A percentile compares a stretch with the other conserved stretches of the same genome.
Conservation (phyloP, 305 asterid genomes). For the Solanum hybrid region DNA sequence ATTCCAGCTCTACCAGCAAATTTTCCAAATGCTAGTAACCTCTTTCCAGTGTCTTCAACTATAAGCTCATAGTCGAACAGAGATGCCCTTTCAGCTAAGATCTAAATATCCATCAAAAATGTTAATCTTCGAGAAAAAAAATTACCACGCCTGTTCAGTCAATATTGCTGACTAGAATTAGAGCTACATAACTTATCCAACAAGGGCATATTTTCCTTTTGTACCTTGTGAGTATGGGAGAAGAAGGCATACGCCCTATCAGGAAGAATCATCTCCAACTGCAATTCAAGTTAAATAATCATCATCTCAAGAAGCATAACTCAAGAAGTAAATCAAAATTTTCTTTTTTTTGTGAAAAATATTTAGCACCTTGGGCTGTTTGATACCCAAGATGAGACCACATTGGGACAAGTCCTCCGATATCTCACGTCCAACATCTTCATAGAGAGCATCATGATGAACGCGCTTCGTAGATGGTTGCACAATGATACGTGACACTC, state of each 20-base stretch:
- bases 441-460: slow-evolving; percentile 80
- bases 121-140: background rate
- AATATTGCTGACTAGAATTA: background rate
- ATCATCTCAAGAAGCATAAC: slow-evolving; percentile 1
- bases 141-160: background rate
- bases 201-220: slow-evolving; percentile 86
- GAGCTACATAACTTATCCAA: slow-evolving; percentile 61
- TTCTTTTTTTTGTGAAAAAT: background rate
- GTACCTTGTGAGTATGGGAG: slow-evolving; percentile 97
- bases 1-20: slow-evolving; percentile 94
- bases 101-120: slow-evolving; percentile 26
- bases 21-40: slow-evolving; percentile 83
- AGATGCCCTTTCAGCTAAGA: slow-evolving; percentile 67
- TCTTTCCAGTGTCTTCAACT: slow-evolving; percentile 68
- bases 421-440: slow-evolving; percentile 87
- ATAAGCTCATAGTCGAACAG: slow-evolving; percentile 91
- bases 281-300: slow-evolving; percentile 16
- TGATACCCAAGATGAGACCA: slow-evolving; percentile 81
- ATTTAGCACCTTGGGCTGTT: slow-evolving; percentile 67
- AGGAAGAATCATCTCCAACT: slow-evolving; percentile 94
- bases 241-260: slow-evolving; percentile 80
- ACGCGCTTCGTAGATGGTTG: slow-evolving; percentile 94
- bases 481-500: slow-evolving; percentile 66
- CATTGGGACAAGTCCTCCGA: slow-evolving; percentile 81
- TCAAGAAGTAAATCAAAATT: background rate